phyloP scores from a whole-genome alignment of 148 eudicot genomes.

The Camellia granthamiana region DNA sequence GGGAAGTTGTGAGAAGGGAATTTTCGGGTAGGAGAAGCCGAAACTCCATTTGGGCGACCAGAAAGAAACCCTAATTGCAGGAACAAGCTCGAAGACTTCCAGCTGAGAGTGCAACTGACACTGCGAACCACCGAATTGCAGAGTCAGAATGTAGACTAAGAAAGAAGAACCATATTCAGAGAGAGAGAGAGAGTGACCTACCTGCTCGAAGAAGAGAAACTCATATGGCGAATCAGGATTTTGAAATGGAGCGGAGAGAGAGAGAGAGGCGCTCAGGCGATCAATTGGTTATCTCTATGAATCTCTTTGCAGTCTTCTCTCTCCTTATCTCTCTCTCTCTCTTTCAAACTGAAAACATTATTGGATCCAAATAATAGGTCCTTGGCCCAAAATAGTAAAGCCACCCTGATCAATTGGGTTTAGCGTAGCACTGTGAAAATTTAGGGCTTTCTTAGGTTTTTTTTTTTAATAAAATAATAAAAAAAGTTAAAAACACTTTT shows the following conservation, averaged over 20 bases:
- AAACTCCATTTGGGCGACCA: slow-evolving; percentile 12
- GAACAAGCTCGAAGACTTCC: slow-evolving; percentile 57
- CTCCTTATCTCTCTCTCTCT: slow-evolving; percentile 12
- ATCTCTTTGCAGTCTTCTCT: neutral
- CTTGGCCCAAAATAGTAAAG: no score
- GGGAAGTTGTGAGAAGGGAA: slow-evolving; percentile 21
- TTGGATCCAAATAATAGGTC: no score
- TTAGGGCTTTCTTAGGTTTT: no score
- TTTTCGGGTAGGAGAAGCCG: slow-evolving; percentile 16
- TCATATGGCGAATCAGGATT: slow-evolving; percentile 14
- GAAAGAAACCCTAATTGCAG: slow-evolving; percentile 23
- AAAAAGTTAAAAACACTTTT: no score
- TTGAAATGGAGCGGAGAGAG: neutral
- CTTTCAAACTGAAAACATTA: no score
- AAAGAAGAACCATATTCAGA: neutral
- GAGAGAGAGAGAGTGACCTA: neutral
- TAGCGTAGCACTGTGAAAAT: no score
- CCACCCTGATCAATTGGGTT: no score
- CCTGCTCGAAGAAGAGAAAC: slow-evolving; percentile 35
- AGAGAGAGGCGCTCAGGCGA: neutral
- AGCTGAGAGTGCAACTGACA: slow-evolving; percentile 38
- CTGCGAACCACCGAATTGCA: slow-evolving; percentile 23
- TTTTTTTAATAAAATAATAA: no score
- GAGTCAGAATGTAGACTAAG: neutral
- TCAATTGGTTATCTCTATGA: no score